Evolutionary conservation across 192 early-diverging fungal genomes (phyloP).

Genomic region (Mortierella antarctica): DNA sequence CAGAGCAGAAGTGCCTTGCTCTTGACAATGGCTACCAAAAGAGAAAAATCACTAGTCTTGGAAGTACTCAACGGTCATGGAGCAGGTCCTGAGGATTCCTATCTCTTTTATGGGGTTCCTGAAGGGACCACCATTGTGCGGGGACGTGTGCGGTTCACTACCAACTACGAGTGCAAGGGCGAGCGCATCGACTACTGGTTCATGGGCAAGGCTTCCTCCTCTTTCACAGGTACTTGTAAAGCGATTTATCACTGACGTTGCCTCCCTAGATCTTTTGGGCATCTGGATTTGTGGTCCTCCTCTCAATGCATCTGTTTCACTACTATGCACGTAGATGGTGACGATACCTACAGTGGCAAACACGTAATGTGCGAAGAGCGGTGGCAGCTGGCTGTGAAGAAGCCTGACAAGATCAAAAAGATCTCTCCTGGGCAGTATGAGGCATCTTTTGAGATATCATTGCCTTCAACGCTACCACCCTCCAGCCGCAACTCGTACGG

Average conservation of each 20-base stretch:
- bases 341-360: background rate
- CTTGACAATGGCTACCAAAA: background rate
- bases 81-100: constrained; percentile 1
- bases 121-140: constrained; percentile 4
- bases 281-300: too few species aligned
- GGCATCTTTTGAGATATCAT: constrained; percentile 2
- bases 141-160: constrained; percentile 10
- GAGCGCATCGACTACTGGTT: constrained; percentile 2
- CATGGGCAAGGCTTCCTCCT: background rate
- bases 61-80: constrained; percentile 5
- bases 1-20: background rate
- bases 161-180: constrained; percentile 31
- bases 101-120: constrained; percentile 11
- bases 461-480: constrained; percentile 5
- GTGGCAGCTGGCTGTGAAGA: constrained; percentile 7
- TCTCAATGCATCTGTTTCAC: too few species aligned
- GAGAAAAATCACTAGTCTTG: constrained; percentile 2
- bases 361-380: background rate
- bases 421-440: constrained; percentile 14
- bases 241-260: background rate
- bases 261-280: background rate
- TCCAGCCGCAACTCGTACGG: background rate
- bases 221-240: constrained; percentile 8
- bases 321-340: background rate
- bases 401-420: background rate